A percentile compares a stretch with the other conserved stretches of the same genome.
phyloP scores from a whole-genome alignment of 2,329 filamentous ascomycete species.

The Penicillium sp. region DNA sequence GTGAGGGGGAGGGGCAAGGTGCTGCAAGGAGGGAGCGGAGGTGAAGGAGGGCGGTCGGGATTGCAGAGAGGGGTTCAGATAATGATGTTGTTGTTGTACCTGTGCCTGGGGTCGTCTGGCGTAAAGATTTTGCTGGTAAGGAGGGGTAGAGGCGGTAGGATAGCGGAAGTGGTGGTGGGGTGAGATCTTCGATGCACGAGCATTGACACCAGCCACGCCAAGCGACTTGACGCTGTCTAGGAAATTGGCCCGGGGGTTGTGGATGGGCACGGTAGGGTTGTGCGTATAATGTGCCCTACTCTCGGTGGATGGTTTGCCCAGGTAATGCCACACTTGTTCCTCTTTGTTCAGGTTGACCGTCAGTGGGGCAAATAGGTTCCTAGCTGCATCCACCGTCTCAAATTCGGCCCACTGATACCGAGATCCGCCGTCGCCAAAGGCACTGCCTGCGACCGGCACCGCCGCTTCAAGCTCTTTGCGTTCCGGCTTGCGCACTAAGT shows the following conservation, averaged over 20 bases:
- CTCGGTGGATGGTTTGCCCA: slow-evolving; percentile 81
- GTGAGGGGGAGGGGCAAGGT: slow-evolving; percentile 34
- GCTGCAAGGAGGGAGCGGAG: slow-evolving; percentile 27
- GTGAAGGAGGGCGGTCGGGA: slow-evolving; percentile 32
- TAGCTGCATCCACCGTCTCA: slow-evolving; percentile 54
- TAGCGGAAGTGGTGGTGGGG: slow-evolving; percentile 25
- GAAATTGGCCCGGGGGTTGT: slow-evolving; percentile 50
- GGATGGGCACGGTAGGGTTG: slow-evolving; percentile 53
- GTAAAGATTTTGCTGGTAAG: slow-evolving; percentile 25
- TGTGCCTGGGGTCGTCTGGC: slow-evolving; percentile 8
- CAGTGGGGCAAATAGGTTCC: slow-evolving; percentile 54
- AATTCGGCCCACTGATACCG: slow-evolving; percentile 76
- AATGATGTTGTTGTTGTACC: slow-evolving; percentile 11
- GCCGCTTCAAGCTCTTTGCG: slow-evolving; percentile 54
- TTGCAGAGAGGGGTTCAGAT: slow-evolving; percentile 17
- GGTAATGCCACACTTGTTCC: slow-evolving; percentile 81
- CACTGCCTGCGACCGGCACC: slow-evolving; percentile 60
- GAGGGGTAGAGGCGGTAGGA: slow-evolving; percentile 25
- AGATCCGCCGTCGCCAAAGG: slow-evolving; percentile 56
- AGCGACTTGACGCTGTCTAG: slow-evolving; percentile 45
- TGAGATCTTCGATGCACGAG: slow-evolving; percentile 28
- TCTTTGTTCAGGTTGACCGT: slow-evolving; percentile 68
- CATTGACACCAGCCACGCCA: slow-evolving; percentile 28
- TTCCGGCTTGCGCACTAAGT: slow-evolving; percentile 50
- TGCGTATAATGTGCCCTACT: slow-evolving; percentile 88